Evolutionary conservation across 176 grass and related monocot genomes (phyloP).

Genomic region (Phoenix roebelenii): DNA sequence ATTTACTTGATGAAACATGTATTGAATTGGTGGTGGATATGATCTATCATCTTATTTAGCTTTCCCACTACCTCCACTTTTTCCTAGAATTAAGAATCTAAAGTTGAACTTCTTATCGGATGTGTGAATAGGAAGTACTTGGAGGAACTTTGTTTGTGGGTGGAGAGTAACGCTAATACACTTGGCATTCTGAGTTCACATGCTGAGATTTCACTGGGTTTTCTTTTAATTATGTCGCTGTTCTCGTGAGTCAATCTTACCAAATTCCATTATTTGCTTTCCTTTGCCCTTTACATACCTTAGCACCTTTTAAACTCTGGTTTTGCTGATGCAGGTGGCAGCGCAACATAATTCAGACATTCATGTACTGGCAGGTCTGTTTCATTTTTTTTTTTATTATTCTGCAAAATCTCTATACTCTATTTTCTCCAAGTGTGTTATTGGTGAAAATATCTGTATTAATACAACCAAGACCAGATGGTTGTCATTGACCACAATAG

Average conservation of each 20-base stretch:
- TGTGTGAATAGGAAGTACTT: slow-evolving; percentile 69
- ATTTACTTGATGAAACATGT: too few relatives aligned
- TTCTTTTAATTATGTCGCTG: slow-evolving; percentile 77
- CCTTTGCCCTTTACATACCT: not conserved
- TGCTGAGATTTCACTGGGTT: slow-evolving; percentile 78
- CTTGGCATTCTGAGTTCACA: slow-evolving; percentile 66
- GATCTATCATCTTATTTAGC: too few relatives aligned
- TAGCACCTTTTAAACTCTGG: slow-evolving; percentile 10
- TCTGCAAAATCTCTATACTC: not conserved
- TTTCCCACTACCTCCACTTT: too few relatives aligned
- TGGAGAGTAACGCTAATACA: slow-evolving; percentile 56
- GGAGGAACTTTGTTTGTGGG: slow-evolving; percentile 76
- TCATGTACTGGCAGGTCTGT: slow-evolving; percentile 99
- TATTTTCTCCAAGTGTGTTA: too few relatives aligned
- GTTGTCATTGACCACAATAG: too few relatives aligned
- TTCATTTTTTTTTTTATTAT: not conserved
- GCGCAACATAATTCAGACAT: slow-evolving; percentile 77
- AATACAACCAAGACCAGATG: too few relatives aligned
- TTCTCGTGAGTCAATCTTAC: slow-evolving; percentile 75
- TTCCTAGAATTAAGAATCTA: too few relatives aligned
- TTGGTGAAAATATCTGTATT: not conserved
- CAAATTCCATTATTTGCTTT: slow-evolving; percentile 11
- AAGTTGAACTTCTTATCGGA: not conserved
- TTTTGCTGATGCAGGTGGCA: slow-evolving; percentile 61
- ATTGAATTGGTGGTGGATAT: too few relatives aligned